A percentile compares a stretch with the other conserved stretches of the same genome.
These are phyloP conservation scores for Halenospora varia DNA, from an alignment of 495 filamentous ascomycete genomes.

Conservation along the genomic window DNA sequence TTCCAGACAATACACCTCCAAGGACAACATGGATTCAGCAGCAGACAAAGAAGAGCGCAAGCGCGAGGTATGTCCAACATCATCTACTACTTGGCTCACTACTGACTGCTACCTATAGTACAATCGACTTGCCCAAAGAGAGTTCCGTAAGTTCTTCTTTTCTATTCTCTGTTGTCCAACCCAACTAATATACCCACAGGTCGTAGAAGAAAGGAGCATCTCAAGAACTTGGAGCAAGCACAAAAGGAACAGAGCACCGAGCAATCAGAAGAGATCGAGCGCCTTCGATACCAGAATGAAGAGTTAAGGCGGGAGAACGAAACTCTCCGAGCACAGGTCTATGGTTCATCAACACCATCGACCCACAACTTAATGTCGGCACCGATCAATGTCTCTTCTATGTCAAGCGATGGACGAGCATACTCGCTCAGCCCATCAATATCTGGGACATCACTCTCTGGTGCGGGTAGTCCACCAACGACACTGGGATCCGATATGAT, in stretches of 20 bases:
- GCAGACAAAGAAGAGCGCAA: conserved; percentile 30
- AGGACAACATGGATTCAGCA: conserved; percentile 20
- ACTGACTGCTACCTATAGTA: conserved; percentile 16
- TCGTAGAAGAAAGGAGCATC: conserved; percentile 34
- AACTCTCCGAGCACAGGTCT: conserved; percentile 24
- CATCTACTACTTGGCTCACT: neutral
- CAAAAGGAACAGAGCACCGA: conserved; percentile 31
- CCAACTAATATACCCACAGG: conserved; percentile 19
- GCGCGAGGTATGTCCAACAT: conserved; percentile 23
- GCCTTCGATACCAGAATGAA: conserved; percentile 28
- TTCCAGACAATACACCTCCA: conserved; percentile 19
- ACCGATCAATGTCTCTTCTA: conserved; percentile 6
- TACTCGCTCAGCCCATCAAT: conserved; percentile 27
- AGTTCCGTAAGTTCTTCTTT: conserved; percentile 33
- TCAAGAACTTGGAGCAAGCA: conserved; percentile 33
- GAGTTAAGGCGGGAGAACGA: conserved; percentile 33
- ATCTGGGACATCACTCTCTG: conserved; percentile 23
- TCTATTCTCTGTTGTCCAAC: no score
- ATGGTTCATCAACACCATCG: conserved; percentile 22
- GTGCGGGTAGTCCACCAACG: conserved; percentile 23
- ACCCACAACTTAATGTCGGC: conserved; percentile 15
- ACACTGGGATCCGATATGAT: conserved; percentile 25
- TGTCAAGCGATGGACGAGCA: conserved; percentile 15
- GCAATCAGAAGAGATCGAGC: conserved; percentile 34
- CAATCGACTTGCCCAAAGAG: conserved; percentile 30